Percentiles rank a stretch among this genome's conserved stretches.
These are phyloP conservation scores for Magnaporthiopsis rhizophila DNA, from an alignment of 2,329 filamentous ascomycete species.

Conservation along the genomic window DNA sequence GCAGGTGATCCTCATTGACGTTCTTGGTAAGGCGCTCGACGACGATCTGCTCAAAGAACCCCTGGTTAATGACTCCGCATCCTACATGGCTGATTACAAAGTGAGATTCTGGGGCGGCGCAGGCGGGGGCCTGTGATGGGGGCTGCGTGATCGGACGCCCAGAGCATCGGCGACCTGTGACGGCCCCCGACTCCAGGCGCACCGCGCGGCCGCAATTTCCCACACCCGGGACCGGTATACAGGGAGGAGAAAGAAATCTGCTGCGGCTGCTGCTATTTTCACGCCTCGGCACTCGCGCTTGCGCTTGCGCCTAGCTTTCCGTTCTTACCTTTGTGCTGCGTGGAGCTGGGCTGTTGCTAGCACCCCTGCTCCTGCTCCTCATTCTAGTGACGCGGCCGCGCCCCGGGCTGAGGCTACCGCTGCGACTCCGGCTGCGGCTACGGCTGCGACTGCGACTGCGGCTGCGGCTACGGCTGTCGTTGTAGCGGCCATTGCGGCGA, in stretches of 20 bases:
- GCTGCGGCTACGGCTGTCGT: constrained; percentile 17
- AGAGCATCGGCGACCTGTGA: neutral
- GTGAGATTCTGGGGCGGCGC: neutral
- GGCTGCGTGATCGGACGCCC: neutral
- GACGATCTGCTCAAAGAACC: constrained; percentile 59
- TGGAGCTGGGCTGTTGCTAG: constrained; percentile 27
- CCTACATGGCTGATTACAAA: neutral
- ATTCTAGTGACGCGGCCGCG: constrained; percentile 20
- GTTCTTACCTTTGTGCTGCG: constrained; percentile 45
- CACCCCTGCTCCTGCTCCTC: constrained; percentile 19
- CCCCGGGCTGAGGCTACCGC: constrained; percentile 23
- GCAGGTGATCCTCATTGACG: constrained; percentile 78
- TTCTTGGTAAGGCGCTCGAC: constrained; percentile 95
- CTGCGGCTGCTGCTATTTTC: neutral
- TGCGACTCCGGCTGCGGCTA: constrained; percentile 19
- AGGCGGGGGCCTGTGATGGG: neutral
- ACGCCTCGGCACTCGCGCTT: too few relatives aligned
- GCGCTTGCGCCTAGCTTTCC: neutral
- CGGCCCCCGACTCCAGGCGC: neutral
- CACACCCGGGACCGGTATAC: neutral
- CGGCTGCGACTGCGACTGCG: constrained; percentile 14
- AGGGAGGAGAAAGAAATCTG: neutral
- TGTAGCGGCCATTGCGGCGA: constrained; percentile 28
- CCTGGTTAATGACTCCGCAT: constrained; percentile 7
- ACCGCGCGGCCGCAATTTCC: neutral